These are phyloP conservation scores for Ogataea salicorniae DNA, from an alignment of 805 yeast genomes.

Conservation along the genomic window DNA sequence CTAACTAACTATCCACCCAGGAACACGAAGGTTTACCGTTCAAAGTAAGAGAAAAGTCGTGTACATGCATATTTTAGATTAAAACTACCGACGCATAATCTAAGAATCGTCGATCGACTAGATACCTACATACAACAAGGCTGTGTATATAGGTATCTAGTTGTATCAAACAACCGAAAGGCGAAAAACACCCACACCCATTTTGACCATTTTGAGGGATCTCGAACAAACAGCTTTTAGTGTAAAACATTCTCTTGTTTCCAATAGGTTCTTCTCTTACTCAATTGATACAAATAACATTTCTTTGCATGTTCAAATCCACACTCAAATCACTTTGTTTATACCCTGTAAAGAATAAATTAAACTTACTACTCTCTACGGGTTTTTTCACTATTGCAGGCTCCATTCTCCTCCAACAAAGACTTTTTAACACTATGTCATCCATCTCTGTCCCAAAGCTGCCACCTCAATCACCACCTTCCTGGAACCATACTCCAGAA, in stretches of 20 bases:
- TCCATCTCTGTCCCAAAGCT: not conserved
- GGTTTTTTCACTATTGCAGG: not conserved
- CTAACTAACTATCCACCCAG: too few species aligned
- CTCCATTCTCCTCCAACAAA: conserved; percentile 1
- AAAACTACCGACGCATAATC: too few species aligned
- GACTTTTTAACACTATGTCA: not conserved
- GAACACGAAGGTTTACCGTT: too few species aligned
- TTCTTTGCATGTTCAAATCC: not conserved
- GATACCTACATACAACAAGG: too few species aligned
- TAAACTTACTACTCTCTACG: not conserved
- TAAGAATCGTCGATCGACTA: too few species aligned
- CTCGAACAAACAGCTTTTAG: too few species aligned
- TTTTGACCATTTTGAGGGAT: too few species aligned
- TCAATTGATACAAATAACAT: not conserved
- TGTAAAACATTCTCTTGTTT: not conserved
- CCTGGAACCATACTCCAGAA: conserved; percentile 58
- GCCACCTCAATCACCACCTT: conserved; percentile 39
- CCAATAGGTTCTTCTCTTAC: not conserved
- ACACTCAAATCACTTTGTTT: not conserved
- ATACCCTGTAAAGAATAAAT: not conserved
- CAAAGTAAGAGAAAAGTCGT: too few species aligned
- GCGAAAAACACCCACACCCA: too few species aligned
- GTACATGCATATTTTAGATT: too few species aligned
- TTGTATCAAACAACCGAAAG: too few species aligned
- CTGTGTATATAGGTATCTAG: too few species aligned